Evolutionary conservation across 129 eudicot genomes (phyloP), one percentile per base, ranked within the genome.

Genomic region (Chrysanthemum seticuspe): DNA sequence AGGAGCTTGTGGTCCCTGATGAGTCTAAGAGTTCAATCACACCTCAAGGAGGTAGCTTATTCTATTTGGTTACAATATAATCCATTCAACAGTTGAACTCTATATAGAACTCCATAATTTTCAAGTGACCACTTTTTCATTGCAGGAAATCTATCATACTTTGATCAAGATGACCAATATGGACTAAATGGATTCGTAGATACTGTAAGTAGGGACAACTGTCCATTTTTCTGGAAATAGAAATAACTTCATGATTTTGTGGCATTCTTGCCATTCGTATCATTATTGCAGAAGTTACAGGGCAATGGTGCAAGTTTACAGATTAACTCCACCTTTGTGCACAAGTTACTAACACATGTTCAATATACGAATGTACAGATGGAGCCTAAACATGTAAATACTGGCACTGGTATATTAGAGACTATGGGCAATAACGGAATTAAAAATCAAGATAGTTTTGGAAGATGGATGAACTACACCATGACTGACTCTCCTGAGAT

Each of bases 1-100:
- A 94, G 74, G 97, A 94, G 66, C 98, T 94, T 78, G 78, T 94
- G 69, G 82, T 73, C 74, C 85, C 86, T 21, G 84, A 75, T 81
- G 95, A 81, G 79, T 56, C 84, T 67, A 79, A 81, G 70, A 81
- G 77, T 52, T 60, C 53, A 75, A 78, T 31, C 58, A 45, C 78
- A 16, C 75, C 79, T 16, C 85, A 76, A 71, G 81, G 77, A 87
- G 97, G 97, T 87, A 78, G n/a, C 65, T 10, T 50, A 50, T 53
- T 65, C 44, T 12, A 64, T 76, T 50, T 23, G 7, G 47, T 71
- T 31, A 14, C 53, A 13, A 44, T 6, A 63, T 64, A 59, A 74
- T 73, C 61, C 54, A 14, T 64, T 59, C 8, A 47, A 72, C 65
- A 60, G 13, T 64, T 78, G 23, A 63, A 40, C 50, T 59, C 50